Evolutionary conservation across 179 eudicot genomes (phyloP).

Genomic region (Patellifolia procumbens): DNA sequence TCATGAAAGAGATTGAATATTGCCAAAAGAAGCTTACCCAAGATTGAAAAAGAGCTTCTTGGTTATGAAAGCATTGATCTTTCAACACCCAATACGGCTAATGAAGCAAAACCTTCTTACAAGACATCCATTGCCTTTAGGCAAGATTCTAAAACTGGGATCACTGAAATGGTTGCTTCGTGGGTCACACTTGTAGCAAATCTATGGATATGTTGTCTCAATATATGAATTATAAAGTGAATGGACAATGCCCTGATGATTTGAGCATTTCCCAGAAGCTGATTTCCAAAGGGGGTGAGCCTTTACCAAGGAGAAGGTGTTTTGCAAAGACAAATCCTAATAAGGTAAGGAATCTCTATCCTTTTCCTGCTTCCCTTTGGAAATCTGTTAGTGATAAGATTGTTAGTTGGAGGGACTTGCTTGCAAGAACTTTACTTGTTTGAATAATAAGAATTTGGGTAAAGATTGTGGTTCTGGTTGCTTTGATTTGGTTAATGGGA

Average conservation of each 20-base stretch:
- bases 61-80: constrained; percentile 81
- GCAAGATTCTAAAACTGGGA: constrained; percentile 88
- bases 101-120: constrained; percentile 64
- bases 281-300: constrained; percentile 76
- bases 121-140: constrained; percentile 66
- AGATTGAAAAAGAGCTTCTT: constrained; percentile 75
- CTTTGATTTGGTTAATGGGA: constrained; percentile 60
- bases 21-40: constrained; percentile 81
- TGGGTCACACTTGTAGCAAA: constrained; percentile 78
- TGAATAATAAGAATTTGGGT: constrained; percentile 59
- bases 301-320: constrained; percentile 86
- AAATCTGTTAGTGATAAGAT: constrained; percentile 67
- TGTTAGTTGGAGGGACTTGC: constrained; percentile 78
- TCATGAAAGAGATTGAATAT: constrained; percentile 71
- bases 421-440: constrained; percentile 75
- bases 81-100: constrained; percentile 54
- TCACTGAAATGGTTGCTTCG: constrained; percentile 93
- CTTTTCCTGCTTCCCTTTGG: constrained; percentile 83
- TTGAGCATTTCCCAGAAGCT: constrained; percentile 71
- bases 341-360: constrained; percentile 46
- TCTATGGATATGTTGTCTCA: constrained; percentile 61
- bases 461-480: constrained; percentile 75
- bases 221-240: constrained; percentile 68
- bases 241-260: constrained; percentile 83
- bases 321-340: constrained; percentile 62